Evolutionary conservation across 2,329 filamentous ascomycete species (phyloP).

Genomic region (Penicillium thymicola): DNA sequence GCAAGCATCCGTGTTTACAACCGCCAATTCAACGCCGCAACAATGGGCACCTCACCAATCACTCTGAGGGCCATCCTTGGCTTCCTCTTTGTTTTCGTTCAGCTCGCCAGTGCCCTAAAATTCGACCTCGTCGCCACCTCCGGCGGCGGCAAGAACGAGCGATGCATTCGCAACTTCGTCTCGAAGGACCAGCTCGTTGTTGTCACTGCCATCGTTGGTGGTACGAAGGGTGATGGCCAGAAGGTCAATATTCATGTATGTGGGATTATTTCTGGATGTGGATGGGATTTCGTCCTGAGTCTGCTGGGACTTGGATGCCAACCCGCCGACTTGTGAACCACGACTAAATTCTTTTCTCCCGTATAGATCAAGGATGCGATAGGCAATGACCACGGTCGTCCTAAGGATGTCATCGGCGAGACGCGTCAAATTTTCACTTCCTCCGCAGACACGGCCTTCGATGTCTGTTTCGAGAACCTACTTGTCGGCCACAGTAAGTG

Average conservation of each 20-base stretch:
- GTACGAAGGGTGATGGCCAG: conserved; percentile 88
- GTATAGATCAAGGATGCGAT: conserved; percentile 85
- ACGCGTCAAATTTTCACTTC: conserved; percentile 92
- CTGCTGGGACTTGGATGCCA: background rate
- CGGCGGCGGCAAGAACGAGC: conserved; percentile 65
- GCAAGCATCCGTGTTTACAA: conserved; percentile 23
- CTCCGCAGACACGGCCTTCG: conserved; percentile 85
- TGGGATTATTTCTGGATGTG: conserved; percentile 1
- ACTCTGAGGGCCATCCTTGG: conserved; percentile 32
- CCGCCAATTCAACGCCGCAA: conserved; percentile 23
- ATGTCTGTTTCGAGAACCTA: conserved; percentile 93
- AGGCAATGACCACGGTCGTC: conserved; percentile 91
- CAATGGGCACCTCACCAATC: conserved; percentile 32
- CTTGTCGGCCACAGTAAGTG: conserved; percentile 64
- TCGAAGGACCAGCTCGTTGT: conserved; percentile 88
- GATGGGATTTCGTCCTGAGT: background rate
- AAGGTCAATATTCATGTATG: conserved; percentile 86
- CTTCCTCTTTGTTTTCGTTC: conserved; percentile 35
- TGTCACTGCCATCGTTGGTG: conserved; percentile 83
- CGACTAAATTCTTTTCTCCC: conserved; percentile 9
- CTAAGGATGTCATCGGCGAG: conserved; percentile 88
- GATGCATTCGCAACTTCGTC: conserved; percentile 97
- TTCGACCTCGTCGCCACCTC: conserved; percentile 78
- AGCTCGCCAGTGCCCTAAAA: conserved; percentile 67
- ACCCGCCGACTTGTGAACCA: background rate